Evolutionary conservation across 2,329 filamentous ascomycete species (phyloP).

Genomic region (Cladosporium austrohemisphaericum): DNA sequence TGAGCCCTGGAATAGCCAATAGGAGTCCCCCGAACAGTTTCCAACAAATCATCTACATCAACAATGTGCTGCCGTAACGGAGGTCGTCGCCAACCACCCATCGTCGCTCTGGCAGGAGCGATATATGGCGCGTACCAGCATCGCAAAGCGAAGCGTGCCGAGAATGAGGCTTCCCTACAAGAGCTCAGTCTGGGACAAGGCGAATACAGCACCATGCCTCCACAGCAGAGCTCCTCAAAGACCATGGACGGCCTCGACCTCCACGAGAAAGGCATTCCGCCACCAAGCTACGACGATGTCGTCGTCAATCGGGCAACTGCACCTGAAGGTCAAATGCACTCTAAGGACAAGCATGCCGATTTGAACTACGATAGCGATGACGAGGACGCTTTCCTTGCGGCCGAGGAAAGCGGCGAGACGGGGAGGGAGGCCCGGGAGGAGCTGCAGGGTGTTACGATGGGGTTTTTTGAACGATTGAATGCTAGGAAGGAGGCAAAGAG

Average conservation of each 20-base stretch:
- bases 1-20: no score
- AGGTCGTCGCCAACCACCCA: not conserved
- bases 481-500: conserved; percentile 15
- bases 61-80: conserved; percentile 8
- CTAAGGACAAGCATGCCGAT: not conserved
- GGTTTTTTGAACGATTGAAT: not conserved
- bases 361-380: not conserved
- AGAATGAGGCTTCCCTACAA: not conserved
- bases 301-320: not conserved
- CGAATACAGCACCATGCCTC: not conserved
- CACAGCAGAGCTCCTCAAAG: not conserved
- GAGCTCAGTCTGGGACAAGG: not conserved
- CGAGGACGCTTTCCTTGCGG: not conserved
- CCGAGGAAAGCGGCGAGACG: not conserved
- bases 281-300: conserved; percentile 8
- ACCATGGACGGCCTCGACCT: not conserved
- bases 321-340: not conserved
- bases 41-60: not conserved
- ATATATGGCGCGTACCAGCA: conserved; percentile 4
- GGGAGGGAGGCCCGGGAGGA: not conserved
- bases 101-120: not conserved
- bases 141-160: not conserved
- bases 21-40: no score
- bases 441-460: not conserved
- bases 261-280: conserved; percentile 1